Base-by-base conservation (phyloP, 495 filamentous ascomycete species). In the Bathelium albidoporum region DNA sequence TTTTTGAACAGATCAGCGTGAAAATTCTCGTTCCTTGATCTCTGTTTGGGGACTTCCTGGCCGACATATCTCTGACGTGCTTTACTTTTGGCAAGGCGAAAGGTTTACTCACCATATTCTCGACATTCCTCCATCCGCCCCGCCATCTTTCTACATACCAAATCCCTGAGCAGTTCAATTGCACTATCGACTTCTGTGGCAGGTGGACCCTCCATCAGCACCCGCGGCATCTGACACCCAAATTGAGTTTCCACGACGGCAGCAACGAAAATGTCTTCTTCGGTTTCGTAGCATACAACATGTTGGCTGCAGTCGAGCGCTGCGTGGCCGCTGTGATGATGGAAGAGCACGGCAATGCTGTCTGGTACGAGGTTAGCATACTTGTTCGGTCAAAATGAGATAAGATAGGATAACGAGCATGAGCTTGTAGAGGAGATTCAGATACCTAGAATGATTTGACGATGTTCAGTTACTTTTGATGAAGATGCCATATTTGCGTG, bases 381-480 rank as follows among this genome's bases (percentile, higher is more conserved):
- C 24, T 29, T n/a, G 16, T 2, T 9, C 12, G 12, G 24, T 20
- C 26, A 20, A 55, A 9, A 55, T 28, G 7, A 24, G 16, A 29
- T 9, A 24, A 20, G 24, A 55, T 20, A 28, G 49, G 49, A 20
- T 29, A n/a, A 18, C 43, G 20, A 14, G 34, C 34, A 49, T 18
- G 43, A n/a, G n/a, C n/a, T n/a, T n/a, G n/a, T n/a, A n/a, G n/a
- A n/a, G n/a, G n/a, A n/a, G n/a, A n/a, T n/a, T n/a, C n/a, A n/a
- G n/a, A n/a, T 20, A 55, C 49, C 49, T 10, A 55, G 20, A 29
- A 55, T 55, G 49, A 55, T 55, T 29, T 55, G 49, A 29, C 49
- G 49, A 55, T 55, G 16, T 9, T 28, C 49, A 9, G 24, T 9
- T 9, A 55, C 5, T 55, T 28, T 28, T 11, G 49, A 29, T 9